Conservation (phyloP, 2,329 filamentous ascomycete species). For the Sphaerulina populicola region DNA sequence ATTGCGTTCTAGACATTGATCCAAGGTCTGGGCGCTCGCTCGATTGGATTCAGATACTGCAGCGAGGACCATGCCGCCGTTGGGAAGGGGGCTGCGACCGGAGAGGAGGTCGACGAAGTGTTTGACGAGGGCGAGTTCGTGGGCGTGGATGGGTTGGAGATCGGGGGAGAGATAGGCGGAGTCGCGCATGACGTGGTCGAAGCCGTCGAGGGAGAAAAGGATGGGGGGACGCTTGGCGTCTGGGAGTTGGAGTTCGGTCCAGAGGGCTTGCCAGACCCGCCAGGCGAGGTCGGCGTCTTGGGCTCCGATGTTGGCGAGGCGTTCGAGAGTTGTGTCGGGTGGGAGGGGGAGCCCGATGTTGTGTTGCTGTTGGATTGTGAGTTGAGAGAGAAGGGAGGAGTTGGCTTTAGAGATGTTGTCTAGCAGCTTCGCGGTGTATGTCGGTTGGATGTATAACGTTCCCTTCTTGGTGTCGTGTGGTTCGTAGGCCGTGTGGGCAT, state of each 20-base stretch:
- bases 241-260: conserved; percentile 58
- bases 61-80: conserved; percentile 72
- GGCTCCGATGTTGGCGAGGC: conserved; percentile 60
- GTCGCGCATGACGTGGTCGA: conserved; percentile 70
- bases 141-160: conserved; percentile 70
- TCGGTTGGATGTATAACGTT: conserved; percentile 64
- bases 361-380: conserved; percentile 47
- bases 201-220: conserved; percentile 67
- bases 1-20: conserved; percentile 15
- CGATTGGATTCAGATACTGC: conserved; percentile 64
- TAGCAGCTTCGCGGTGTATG: conserved; percentile 67
- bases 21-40: conserved; percentile 15
- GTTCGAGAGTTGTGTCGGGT: conserved; percentile 53
- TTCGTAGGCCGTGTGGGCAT: conserved; percentile 71
- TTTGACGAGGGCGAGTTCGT: conserved; percentile 69
- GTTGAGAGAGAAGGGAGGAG: conserved; percentile 49
- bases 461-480: conserved; percentile 50
- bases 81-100: conserved; percentile 49
- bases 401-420: conserved; percentile 67
- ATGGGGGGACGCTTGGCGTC: conserved; percentile 50
- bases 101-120: conserved; percentile 67
- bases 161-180: conserved; percentile 67
- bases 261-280: conserved; percentile 71
- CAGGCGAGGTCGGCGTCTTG: conserved; percentile 70
- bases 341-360: conserved; percentile 54